Evolutionary conservation across 352 stramenopile species (phyloP).

Genomic region (Halophytophthora batemanensis): DNA sequence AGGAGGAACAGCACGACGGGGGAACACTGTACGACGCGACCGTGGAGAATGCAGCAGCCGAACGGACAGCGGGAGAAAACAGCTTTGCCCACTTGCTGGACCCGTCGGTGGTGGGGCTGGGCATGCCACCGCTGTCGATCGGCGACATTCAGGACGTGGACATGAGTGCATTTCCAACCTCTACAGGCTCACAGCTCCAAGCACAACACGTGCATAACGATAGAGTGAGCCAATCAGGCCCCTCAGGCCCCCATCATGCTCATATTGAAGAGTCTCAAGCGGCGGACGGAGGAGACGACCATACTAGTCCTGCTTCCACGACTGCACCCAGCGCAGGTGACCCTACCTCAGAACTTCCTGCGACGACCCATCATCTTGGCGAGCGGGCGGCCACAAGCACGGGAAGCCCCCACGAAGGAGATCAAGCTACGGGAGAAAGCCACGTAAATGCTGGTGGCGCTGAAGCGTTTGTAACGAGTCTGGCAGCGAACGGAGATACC

Average conservation of each 20-base stretch:
- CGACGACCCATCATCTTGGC: no score
- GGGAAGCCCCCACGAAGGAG: no score
- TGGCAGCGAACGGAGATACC: slow-evolving; percentile 8
- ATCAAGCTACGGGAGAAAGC: no score
- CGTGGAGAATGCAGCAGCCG: slow-evolving; percentile 3
- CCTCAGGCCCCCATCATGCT: no score
- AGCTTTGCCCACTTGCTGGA: slow-evolving; percentile 38
- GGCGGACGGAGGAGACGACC: no score
- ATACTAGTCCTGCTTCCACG: no score
- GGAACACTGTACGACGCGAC: slow-evolving; percentile 21
- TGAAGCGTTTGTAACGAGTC: slow-evolving; percentile 27
- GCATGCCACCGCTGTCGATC: slow-evolving; percentile 51
- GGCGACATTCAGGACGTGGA: slow-evolving; percentile 63
- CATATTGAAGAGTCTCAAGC: no score
- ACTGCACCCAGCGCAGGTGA: no score
- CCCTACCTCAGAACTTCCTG: no score
- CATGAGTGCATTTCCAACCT: slow-evolving; percentile 36
- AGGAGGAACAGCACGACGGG: slow-evolving; percentile 18
- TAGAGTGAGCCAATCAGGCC: no score
- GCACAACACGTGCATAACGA: slow-evolving; percentile 6
- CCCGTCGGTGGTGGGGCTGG: slow-evolving; percentile 25
- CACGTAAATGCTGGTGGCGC: not conserved
- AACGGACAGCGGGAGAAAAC: slow-evolving; percentile 17
- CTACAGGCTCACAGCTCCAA: slow-evolving; percentile 20
- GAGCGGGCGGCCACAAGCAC: no score